phyloP scores from a whole-genome alignment of 192 early-diverging fungal species.

The Dissophora globulifera region DNA sequence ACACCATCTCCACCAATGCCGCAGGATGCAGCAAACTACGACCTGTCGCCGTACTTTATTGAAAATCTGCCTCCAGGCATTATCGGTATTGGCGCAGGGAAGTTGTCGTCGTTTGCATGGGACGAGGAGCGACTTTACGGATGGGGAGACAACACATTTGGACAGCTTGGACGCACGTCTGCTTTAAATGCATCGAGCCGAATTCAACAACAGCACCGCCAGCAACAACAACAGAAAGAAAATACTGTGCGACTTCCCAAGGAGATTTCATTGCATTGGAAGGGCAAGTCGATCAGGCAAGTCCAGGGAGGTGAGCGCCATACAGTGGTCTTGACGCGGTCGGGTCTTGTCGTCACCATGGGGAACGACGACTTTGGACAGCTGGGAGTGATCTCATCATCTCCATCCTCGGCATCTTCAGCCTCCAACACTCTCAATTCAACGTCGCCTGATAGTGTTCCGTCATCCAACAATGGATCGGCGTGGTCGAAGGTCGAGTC shows the following conservation, averaged over 20 bases:
- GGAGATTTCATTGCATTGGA: constrained; percentile 31
- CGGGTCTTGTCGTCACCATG: constrained; percentile 31
- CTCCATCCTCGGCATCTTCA: background rate
- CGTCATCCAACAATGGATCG: background rate
- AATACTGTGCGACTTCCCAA: constrained; percentile 2
- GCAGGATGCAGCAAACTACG: background rate
- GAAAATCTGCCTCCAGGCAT: constrained; percentile 16
- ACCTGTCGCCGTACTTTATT: constrained; percentile 33
- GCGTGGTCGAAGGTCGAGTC: background rate
- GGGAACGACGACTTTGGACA: constrained; percentile 40
- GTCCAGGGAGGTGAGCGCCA: constrained; percentile 32
- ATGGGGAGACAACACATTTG: constrained; percentile 43
- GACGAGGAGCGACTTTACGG: constrained; percentile 33
- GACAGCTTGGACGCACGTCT: constrained; percentile 20
- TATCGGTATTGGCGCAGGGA: constrained; percentile 31
- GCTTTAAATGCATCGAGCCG: background rate
- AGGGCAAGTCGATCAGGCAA: constrained; percentile 38
- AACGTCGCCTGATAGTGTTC: background rate
- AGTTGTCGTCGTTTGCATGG: constrained; percentile 41
- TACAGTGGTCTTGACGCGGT: constrained; percentile 16
- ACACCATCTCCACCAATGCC: no score
- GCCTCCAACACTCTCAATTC: background rate
- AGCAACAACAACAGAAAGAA: background rate
- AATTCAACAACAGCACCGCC: background rate
- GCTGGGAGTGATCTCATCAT: constrained; percentile 6